phyloP scores from a whole-genome alignment of 108 stramenopile species.

The Seminavis robusta region DNA sequence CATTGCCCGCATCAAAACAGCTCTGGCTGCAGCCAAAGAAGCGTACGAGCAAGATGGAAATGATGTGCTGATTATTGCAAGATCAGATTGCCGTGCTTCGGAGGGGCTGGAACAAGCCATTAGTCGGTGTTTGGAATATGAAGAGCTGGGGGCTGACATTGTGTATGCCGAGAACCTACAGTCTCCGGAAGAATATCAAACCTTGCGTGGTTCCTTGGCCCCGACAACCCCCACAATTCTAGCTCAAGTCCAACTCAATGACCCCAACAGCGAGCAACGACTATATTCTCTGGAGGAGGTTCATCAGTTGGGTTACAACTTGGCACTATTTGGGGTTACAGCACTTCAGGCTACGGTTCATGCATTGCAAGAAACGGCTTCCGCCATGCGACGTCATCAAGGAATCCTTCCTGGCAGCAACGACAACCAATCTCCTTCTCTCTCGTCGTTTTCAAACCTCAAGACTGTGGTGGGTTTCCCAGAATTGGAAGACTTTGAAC shows the following conservation, averaged over 20 bases:
- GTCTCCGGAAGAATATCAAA: constrained; percentile 36
- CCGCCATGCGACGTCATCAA: constrained; percentile 11
- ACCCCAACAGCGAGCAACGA: constrained; percentile 12
- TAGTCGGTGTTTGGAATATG: constrained; percentile 47
- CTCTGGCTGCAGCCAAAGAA: constrained; percentile 39
- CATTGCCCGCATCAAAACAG: constrained; percentile 28
- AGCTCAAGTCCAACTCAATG: constrained; percentile 47
- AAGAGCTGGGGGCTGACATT: constrained; percentile 50
- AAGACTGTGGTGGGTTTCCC: constrained; percentile 48
- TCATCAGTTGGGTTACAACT: constrained; percentile 40
- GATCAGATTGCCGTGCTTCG: constrained; percentile 54
- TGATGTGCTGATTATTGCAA: constrained; percentile 36
- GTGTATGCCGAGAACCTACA: constrained; percentile 60
- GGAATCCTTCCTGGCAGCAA: too few relatives aligned
- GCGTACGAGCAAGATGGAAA: constrained; percentile 19
- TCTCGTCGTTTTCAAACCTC: constrained; percentile 29
- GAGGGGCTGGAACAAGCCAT: constrained; percentile 51
- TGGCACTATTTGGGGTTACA: constrained; percentile 50
- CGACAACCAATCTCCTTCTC: not conserved
- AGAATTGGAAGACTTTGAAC: constrained; percentile 44
- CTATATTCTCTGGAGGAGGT: constrained; percentile 31
- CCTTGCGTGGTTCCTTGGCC: constrained; percentile 22
- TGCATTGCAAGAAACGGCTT: constrained; percentile 16
- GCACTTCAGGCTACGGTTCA: constrained; percentile 47
- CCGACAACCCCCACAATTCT: constrained; percentile 35